Evolutionary conservation across 148 eudicot genomes (phyloP), one percentile per base, ranked within the genome.

Genomic region (Beta vulgaris): DNA sequence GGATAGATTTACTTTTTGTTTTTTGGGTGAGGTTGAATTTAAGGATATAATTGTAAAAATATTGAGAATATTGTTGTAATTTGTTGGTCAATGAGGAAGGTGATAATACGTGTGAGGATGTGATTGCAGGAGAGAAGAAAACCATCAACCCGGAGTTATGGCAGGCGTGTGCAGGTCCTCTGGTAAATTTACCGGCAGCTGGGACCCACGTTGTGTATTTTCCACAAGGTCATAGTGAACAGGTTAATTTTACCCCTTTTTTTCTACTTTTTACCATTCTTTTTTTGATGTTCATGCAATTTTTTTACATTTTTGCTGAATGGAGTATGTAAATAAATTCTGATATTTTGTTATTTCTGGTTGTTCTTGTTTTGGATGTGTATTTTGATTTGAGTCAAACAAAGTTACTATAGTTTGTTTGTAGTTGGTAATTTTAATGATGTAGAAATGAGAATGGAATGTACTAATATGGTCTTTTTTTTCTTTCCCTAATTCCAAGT

Each of bases 131-230:
- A 18, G 95, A 88, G 87, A 94, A 90, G 85, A 94, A 82, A 82
- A 86, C 86, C 70, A 86, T 94, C 49, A 94, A 94, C 60, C 77
- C 73, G 57, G 97, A 94, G 87, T 84, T 94, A 81, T 94, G 98
- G 98, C 98, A 94, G 78, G 97, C 97, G 48, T 94, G 98, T 81
- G 93, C 98, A 80, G 98, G 98, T 2, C 98, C 97, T 68, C 86
- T 94, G 82, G 96, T 90, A 19, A 90, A 87, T 85, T 80, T 94
- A 82, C 98, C 98, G 73, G 92, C 87, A 1, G 93, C 96, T 79
- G 96, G 98, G 84, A 94, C 93, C 87, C 97, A 91, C 81, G 96
- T 94, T 21, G 93, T 94, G 67, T 94, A 94, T 83, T 94, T 94
- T 76, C 98, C 98, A 6, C 98, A 94, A 84, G 98, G 98, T 66